These are phyloP conservation scores for Kockovaella imperatae DNA, from an alignment of 768 basidiomycete genomes.

Conservation along the genomic window DNA sequence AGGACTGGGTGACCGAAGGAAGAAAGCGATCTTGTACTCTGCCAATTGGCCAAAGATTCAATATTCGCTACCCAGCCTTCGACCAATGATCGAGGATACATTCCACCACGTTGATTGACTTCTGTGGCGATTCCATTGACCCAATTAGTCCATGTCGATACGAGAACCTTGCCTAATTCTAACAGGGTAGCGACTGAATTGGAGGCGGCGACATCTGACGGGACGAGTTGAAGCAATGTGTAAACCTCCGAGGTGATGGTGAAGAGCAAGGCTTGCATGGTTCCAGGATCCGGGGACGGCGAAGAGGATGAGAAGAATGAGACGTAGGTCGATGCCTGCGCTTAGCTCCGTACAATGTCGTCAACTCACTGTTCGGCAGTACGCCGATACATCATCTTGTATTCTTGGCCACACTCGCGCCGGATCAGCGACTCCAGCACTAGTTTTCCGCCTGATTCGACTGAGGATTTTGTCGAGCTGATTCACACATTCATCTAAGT, in stretches of 20 bases:
- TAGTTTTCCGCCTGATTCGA: conserved; percentile 10
- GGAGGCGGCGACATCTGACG: conserved; percentile 4
- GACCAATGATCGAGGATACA: conserved; percentile 30
- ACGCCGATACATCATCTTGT: conserved; percentile 8
- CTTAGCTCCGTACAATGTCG: not conserved
- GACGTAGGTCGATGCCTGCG: conserved; percentile 28
- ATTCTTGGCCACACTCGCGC: conserved; percentile 12
- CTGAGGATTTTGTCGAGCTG: conserved; percentile 13
- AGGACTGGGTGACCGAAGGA: not conserved
- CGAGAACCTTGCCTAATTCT: conserved; percentile 20
- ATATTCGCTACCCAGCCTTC: conserved; percentile 17
- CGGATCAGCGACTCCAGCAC: not conserved
- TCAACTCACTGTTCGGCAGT: conserved; percentile 23
- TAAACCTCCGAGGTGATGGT: conserved; percentile 13
- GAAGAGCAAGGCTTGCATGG: conserved; percentile 20
- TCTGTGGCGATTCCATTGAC: conserved; percentile 13
- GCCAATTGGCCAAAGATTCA: conserved; percentile 7
- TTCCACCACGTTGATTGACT: conserved; percentile 34
- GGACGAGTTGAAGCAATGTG: conserved; percentile 14
- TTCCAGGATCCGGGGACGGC: conserved; percentile 3
- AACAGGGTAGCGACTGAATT: conserved; percentile 6
- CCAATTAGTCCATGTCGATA: conserved; percentile 23
- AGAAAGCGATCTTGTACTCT: not conserved
- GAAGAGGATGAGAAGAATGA: conserved; percentile 12
- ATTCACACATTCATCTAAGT: conserved; percentile 18